Base-by-base conservation (phyloP, 1,284 basidiomycete species). In the Gastroboletus turbinatus region DNA sequence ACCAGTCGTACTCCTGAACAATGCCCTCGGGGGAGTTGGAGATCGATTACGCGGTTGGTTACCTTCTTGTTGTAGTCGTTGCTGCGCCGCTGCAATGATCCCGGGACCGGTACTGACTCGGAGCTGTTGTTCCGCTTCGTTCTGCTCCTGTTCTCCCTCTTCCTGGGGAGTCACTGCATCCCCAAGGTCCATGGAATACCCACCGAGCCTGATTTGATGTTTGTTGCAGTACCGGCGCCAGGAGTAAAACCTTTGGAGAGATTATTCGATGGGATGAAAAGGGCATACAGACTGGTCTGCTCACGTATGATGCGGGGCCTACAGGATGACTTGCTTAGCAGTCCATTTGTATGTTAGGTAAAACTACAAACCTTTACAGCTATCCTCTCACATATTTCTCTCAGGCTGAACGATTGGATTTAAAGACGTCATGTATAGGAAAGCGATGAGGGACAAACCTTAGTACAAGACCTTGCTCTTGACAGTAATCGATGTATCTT, bases 221-320 rank as follows among this genome's bases (percentile, higher is more conserved):
- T 92, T 92, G 66, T 92, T 92, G 73, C 90, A 92, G 65, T 91
- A 92, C 48, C 90, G 82, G 38, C 90, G 81, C 90, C 90, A 92
- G 0, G 89, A 91, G 68, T 90, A 92, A 67, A 92, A 92, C n/a
- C 88, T 90, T 58, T 2, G 46, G 19, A 53, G 30, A 39, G 29
- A n/a, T 43, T 51, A 54, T 52, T 53, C 27, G 47, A 58, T 56
- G 35, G 54, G 30, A 42, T 35, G 38, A 23, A 35, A 13, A 46
- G 23, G 8, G 16, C 13, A 29, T n/a, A 44, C 17, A 19, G 30
- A 36, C 13, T 10, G 21, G 10, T 21, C 32, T 48, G 65, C 81
- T 63, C 75, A 90, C 86, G 90, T 90, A 69, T 92, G 90, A 71
- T 92, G 90, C 17, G 89, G 90, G 25, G 90, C 89, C 85, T 88